phyloP scores from a whole-genome alignment of 2,329 filamentous ascomycete species.

The Aspergillus uvarum region DNA sequence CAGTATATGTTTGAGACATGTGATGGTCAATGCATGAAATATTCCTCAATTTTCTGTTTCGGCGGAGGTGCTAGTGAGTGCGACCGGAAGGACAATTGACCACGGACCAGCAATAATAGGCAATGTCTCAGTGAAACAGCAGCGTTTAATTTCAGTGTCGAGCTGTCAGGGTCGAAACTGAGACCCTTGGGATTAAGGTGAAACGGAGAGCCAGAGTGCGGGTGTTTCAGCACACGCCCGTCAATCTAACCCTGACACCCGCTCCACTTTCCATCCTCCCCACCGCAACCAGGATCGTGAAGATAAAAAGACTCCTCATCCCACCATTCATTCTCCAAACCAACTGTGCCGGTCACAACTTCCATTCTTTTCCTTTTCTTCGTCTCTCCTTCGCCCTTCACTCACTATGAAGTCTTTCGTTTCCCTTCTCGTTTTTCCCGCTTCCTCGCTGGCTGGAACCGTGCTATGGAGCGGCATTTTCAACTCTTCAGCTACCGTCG shows the following conservation, averaged over 20 bases:
- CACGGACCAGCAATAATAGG: not conserved
- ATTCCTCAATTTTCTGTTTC: not conserved
- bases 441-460: constrained; percentile 20
- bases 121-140: not conserved
- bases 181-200: constrained; percentile 3
- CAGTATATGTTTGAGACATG: not conserved
- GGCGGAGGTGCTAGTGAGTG: not conserved
- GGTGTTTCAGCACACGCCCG: constrained; percentile 3
- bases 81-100: not conserved
- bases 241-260: constrained; percentile 3
- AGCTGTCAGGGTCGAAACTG: not conserved
- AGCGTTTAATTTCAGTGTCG: not conserved
- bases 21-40: not conserved
- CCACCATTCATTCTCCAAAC: not conserved
- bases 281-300: not conserved
- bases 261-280: not conserved
- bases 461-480: constrained; percentile 32
- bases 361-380: not conserved
- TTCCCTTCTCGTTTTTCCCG: constrained; percentile 7
- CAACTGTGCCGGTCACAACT: constrained; percentile 5
- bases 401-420: constrained; percentile 16
- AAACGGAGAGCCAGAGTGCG: not conserved
- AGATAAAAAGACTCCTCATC: not conserved
- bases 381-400: not conserved
- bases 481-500: constrained; percentile 23